Base-by-base conservation (phyloP, 805 yeast species). In the Kuraishia piskuri region DNA sequence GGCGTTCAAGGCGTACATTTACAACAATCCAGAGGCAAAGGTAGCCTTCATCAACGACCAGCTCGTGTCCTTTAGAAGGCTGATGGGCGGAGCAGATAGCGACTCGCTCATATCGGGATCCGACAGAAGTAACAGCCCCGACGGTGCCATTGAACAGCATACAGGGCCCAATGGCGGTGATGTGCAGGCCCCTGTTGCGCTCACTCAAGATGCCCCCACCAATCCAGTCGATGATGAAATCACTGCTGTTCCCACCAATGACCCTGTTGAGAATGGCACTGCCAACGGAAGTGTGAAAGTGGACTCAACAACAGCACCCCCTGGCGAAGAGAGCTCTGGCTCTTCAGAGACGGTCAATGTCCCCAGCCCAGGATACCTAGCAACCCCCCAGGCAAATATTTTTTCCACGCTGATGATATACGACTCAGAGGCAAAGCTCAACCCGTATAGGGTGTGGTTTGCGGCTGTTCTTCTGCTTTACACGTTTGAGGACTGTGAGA, bases 371-470 rank as follows among this genome's bases (percentile, higher is more conserved):
- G 17, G 17, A 10, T 31, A 12, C 14, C 14, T 31, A n/a, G 8
- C 40, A 3, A 14, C 64, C 65, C 20, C 81, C 71, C 46, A 64
- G 51, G 84, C 80, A 2, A 90, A 90, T 63, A 68, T 94, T 1
- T 83, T 94, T 54, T 72, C 82, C 23, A 78, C 86, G 0, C 67
- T 94, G 6, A 76, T 90, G 58, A 92, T 87, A 57, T 89, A 87
- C 61, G 92, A 91, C 58, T 80, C 83, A 2, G 86, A 82, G 21
- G 65, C 76, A 50, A 80, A 83, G 52, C 68, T 91, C 36, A 92
- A 94, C 59, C 97, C 99, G 0, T 94, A 90, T 64, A 82, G 83
- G 61, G 68, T 82, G 1, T 94, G 96, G 94, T 91, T 92, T 68
- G 82, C 96, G 0, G 72, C 87, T 2, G 77, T 83, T 3, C 71